Evolutionary conservation across 768 basidiomycete genomes (phyloP).

Genomic region (Saitozyma podzolica): DNA sequence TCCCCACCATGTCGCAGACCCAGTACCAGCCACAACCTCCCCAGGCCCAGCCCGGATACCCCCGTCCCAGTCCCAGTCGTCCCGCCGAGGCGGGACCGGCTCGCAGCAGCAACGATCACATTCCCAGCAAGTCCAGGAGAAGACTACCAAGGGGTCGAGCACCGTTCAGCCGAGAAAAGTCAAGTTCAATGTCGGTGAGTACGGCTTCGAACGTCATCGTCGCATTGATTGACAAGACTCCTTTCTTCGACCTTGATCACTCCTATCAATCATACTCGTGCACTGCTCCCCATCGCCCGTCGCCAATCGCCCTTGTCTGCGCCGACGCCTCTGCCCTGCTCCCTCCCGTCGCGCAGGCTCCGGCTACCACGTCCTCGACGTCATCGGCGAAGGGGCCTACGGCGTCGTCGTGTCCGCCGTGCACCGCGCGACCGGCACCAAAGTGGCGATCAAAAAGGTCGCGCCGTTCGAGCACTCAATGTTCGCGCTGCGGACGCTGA

Average conservation of each 20-base stretch:
- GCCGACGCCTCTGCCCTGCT: neutral
- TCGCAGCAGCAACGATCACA: neutral
- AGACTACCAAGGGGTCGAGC: slow-evolving; percentile 36
- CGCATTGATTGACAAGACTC: too few relatives aligned
- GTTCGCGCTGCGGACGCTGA: slow-evolving; percentile 83
- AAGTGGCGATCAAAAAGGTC: slow-evolving; percentile 97
- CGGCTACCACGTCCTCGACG: slow-evolving; percentile 47
- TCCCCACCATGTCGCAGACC: neutral
- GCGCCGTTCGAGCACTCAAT: slow-evolving; percentile 93
- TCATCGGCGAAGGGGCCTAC: slow-evolving; percentile 65
- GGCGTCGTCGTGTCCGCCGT: slow-evolving; percentile 86
- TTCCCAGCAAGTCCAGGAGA: slow-evolving; percentile 23
- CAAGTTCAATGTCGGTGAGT: slow-evolving; percentile 47
- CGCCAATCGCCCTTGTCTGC: neutral
- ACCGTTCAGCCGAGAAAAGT: slow-evolving; percentile 39
- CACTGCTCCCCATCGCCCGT: too few relatives aligned
- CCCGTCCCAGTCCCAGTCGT: slow-evolving; percentile 4
- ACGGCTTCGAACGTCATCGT: neutral
- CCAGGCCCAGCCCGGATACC: neutral
- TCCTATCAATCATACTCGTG: too few relatives aligned
- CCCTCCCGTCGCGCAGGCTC: slow-evolving; percentile 18
- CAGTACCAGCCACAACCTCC: neutral
- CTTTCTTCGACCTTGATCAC: too few relatives aligned
- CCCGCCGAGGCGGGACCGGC: slow-evolving; percentile 4
- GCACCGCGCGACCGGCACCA: slow-evolving; percentile 79